Evolutionary conservation across 768 basidiomycete species (phyloP).

Genomic region (Russula earlei): DNA sequence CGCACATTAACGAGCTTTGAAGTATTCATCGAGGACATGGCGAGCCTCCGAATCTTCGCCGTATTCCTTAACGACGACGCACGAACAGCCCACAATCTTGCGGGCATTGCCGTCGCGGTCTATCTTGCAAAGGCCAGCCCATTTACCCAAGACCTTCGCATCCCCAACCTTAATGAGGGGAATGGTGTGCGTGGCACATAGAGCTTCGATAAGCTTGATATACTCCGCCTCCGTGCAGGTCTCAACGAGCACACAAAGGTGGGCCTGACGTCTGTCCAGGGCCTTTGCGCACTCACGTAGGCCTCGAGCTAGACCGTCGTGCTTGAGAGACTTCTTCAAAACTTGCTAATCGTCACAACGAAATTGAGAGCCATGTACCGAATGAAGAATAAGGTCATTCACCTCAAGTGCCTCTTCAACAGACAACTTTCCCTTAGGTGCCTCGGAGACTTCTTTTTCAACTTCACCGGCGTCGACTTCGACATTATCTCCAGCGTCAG

Average conservation of each 20-base stretch:
- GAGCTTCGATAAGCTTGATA: slow-evolving; percentile 99
- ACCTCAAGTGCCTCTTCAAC: slow-evolving; percentile 94
- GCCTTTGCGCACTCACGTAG: slow-evolving; percentile 97
- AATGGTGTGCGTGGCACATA: slow-evolving; percentile 99
- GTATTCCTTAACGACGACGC: slow-evolving; percentile 97
- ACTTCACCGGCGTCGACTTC: slow-evolving; percentile 54
- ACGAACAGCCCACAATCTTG: slow-evolving; percentile 88
- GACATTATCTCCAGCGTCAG: slow-evolving; percentile 96
- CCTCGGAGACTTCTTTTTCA: slow-evolving; percentile 82
- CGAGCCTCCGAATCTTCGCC: slow-evolving; percentile 92
- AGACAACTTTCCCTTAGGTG: slow-evolving; percentile 90
- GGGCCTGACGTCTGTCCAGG: slow-evolving; percentile 96
- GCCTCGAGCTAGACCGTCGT: slow-evolving; percentile 97
- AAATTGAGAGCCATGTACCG: background rate
- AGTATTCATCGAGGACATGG: slow-evolving; percentile 89
- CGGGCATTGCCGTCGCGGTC: slow-evolving; percentile 97
- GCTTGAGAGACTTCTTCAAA: slow-evolving; percentile 95
- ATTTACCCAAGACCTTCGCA: slow-evolving; percentile 94
- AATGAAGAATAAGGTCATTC: slow-evolving; percentile 12
- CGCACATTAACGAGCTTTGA: slow-evolving; percentile 77
- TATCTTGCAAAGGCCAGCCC: slow-evolving; percentile 99
- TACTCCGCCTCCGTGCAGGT: slow-evolving; percentile 99
- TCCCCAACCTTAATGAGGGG: slow-evolving; percentile 99
- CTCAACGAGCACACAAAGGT: slow-evolving; percentile 98
- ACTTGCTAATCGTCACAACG: slow-evolving; percentile 60